These are phyloP conservation scores for Delphinella strobiligena DNA, from an alignment of 2,329 filamentous ascomycete species.

Conservation along the genomic window DNA sequence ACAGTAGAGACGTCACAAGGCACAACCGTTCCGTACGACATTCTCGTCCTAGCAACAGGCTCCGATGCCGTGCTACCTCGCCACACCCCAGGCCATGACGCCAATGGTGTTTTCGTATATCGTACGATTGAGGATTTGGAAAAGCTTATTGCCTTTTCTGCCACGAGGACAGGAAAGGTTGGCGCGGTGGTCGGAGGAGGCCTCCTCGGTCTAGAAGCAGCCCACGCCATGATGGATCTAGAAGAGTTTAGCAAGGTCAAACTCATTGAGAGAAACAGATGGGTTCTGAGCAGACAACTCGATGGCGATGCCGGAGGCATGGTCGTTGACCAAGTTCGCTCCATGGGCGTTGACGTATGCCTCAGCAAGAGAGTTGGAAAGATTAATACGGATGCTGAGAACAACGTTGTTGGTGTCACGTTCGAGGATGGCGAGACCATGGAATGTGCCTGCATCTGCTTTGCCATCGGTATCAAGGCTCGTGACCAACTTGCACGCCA, in stretches of 20 bases:
- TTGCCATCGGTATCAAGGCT: conserved; percentile 77
- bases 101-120: conserved; percentile 79
- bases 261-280: conserved; percentile 69
- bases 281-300: conserved; percentile 72
- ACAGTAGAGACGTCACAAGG: conserved; percentile 59
- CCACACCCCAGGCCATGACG: conserved; percentile 65
- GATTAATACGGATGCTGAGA: conserved; percentile 56
- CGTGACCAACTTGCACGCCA: conserved; percentile 63
- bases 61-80: conserved; percentile 67
- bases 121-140: conserved; percentile 73
- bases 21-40: conserved; percentile 60
- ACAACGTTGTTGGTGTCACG: conserved; percentile 58
- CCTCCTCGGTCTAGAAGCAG: conserved; percentile 74
- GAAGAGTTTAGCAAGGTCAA: conserved; percentile 62
- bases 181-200: conserved; percentile 77
- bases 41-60: conserved; percentile 73
- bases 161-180: conserved; percentile 51
- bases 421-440: conserved; percentile 74
- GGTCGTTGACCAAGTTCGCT: conserved; percentile 68
- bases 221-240: conserved; percentile 83
- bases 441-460: conserved; percentile 71
- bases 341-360: conserved; percentile 69
- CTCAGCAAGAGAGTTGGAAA: conserved; percentile 62
- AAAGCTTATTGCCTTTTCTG: conserved; percentile 61
- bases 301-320: conserved; percentile 70